phyloP scores from a whole-genome alignment of 306 rosid species.

The Bauhinia variegata region DNA sequence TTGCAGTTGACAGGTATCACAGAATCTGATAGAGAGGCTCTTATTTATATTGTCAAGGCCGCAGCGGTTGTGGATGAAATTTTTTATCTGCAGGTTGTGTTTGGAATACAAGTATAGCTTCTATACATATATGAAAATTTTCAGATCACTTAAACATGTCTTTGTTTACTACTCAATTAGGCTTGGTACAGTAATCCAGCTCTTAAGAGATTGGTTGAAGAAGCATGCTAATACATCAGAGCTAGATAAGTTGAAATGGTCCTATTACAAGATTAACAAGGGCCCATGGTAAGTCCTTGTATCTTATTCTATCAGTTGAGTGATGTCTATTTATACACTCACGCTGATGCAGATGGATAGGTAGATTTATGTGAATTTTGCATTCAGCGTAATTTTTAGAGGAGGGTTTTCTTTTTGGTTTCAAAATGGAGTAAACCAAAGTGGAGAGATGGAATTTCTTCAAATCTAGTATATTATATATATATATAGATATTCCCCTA shows the following conservation, averaged over 20 bases:
- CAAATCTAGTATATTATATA: not conserved
- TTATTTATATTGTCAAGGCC: constrained; percentile 67
- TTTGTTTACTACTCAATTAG: constrained; percentile 47
- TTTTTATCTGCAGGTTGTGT: constrained; percentile 75
- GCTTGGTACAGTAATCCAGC: constrained; percentile 81
- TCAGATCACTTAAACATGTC: too few species aligned
- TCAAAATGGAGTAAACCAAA: too few species aligned
- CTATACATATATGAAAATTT: too few species aligned
- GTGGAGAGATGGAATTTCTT: not conserved
- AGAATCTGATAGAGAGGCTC: constrained; percentile 75
- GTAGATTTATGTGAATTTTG: too few species aligned
- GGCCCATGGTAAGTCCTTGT: constrained; percentile 89
- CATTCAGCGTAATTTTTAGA: too few species aligned
- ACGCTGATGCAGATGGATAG: too few species aligned
- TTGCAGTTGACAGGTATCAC: constrained; percentile 74
- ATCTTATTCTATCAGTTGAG: too few species aligned
- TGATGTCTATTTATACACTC: too few species aligned
- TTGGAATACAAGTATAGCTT: constrained; percentile 18
- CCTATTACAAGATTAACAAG: constrained; percentile 78
- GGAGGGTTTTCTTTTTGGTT: too few species aligned
- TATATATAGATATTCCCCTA: too few species aligned
- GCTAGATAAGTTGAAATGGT: constrained; percentile 84
- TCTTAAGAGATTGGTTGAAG: constrained; percentile 87
- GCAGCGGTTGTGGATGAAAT: constrained; percentile 83
- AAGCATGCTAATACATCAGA: constrained; percentile 69